A percentile compares a stretch with the other conserved stretches of the same genome.
Conservation (phyloP, 345 rosid genomes). For the Citrus reticulata region DNA sequence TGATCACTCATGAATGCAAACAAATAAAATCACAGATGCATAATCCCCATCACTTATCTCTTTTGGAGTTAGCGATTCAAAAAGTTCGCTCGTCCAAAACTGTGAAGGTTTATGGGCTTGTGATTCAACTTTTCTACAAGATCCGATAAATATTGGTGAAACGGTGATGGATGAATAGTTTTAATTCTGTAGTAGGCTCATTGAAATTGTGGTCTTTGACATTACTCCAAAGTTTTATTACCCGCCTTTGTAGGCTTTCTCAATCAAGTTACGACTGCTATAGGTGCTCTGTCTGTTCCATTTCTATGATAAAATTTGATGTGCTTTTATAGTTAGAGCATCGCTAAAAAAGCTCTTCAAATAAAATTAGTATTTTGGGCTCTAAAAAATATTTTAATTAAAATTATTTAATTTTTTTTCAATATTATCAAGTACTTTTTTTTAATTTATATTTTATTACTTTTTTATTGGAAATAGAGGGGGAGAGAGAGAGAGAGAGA, state of each 20-base stretch:
- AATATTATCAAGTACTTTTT: no score
- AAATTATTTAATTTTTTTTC: no score
- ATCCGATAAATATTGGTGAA: background rate
- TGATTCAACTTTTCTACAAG: background rate
- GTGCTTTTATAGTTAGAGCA: background rate
- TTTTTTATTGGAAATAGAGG: no score
- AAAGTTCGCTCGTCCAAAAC: constrained; percentile 11
- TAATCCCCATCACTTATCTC: constrained; percentile 7
- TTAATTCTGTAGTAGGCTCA: background rate
- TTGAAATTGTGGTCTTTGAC: background rate
- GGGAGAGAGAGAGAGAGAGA: no score
- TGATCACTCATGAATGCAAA: background rate
- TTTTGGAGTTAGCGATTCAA: background rate
- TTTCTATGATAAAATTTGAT: background rate
- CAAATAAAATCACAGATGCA: background rate
- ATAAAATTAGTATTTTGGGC: no score
- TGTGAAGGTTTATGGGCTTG: constrained; percentile 12
- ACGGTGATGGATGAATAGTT: background rate
- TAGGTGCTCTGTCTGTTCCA: background rate
- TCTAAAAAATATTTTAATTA: no score
- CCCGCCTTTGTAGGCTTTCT: background rate
- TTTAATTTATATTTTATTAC: no score
- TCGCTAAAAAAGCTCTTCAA: no score
- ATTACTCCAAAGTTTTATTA: background rate
- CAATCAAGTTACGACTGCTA: background rate